Base-by-base conservation (phyloP, 2,329 filamentous ascomycete species). In the Knufia fluminis region DNA sequence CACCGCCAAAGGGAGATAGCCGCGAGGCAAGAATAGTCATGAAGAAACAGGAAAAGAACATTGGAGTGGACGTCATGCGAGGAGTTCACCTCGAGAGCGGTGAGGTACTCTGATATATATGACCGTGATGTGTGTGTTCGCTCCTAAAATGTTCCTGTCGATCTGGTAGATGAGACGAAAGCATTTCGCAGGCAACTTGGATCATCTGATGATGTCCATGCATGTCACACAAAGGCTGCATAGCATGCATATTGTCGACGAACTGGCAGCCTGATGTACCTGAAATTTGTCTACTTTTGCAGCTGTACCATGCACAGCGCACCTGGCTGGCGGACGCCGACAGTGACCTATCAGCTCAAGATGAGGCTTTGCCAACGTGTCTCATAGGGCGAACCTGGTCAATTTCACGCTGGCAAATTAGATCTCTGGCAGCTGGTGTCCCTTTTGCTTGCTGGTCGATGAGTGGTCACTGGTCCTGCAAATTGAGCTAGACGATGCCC, bases 361-460 rank as follows among this genome's bases (percentile, higher is more conserved):
- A 32, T 48, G 46, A 48, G 46, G 46, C 46, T 48, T 48, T 40
- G 46, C 4, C 46, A 33, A 48, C 36, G 46, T 41, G 23, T 41
- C 46, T 41, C 46, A 41, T 48, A 48, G 45, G 45, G 35, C 45
- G 26, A 45, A 45, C 42, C 42, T 45, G 42, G 42, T 45, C 20
- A 16, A 45, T 20, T 9, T 4, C 12, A 6, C 8, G 43, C 31
- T 46, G 44, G 44, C 44, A 46, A 46, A 46, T 38, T 46, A 46
- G 38, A 46, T 22, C 38, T 46, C 22, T 46, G 12, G 6, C 12
- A 6, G 26, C 44, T n/a, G 33, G 10, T 31, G 7, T 31, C 14
- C 14, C 14, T 31, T 31, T 7, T 20, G 31, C 43, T 17, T 20
- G 31, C 31, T 39, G 31, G 44, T 46, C 32, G 23, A 16, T 39